Conservation (phyloP, 345 rosid genomes). For the Citrus inodora region DNA sequence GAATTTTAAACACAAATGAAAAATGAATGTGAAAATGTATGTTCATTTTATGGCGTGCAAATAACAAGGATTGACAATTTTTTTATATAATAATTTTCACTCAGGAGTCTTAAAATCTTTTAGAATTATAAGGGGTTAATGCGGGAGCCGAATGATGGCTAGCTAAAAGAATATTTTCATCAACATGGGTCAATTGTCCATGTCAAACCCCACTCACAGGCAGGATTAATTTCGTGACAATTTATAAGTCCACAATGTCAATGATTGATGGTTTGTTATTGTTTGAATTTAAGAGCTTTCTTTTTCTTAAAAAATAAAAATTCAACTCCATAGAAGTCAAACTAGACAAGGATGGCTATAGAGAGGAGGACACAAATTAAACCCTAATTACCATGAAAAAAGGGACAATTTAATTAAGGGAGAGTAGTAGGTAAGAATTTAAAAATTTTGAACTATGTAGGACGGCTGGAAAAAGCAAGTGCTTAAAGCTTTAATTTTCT, state of each 20-base stretch:
- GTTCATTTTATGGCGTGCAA: not conserved
- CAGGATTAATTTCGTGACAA: conserved; percentile 18
- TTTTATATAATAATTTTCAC: not conserved
- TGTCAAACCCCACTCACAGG: conserved; percentile 36
- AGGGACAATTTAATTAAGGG: not conserved
- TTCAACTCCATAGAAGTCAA: conserved; percentile 27
- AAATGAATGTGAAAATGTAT: not conserved
- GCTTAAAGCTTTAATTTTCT: not conserved
- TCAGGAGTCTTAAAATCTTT: not conserved
- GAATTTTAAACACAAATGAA: not conserved
- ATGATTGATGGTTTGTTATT: conserved; percentile 23
- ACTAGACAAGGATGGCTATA: conserved; percentile 19
- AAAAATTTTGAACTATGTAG: not conserved
- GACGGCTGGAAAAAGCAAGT: conserved; percentile 7
- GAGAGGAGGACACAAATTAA: not conserved
- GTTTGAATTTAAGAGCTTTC: conserved; percentile 15
- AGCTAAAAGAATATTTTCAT: conserved; percentile 11
- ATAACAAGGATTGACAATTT: conserved; percentile 9
- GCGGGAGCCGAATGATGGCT: conserved; percentile 17
- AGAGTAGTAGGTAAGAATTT: conserved; percentile 18
- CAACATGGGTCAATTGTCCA: conserved; percentile 25
- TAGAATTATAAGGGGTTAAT: not conserved
- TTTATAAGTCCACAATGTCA: conserved; percentile 17
- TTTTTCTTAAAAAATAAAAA: not conserved
- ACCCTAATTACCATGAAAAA: conserved; percentile 7